Conservation (phyloP, 1,139 yeast species). For the Candida buenavistaensis region DNA sequence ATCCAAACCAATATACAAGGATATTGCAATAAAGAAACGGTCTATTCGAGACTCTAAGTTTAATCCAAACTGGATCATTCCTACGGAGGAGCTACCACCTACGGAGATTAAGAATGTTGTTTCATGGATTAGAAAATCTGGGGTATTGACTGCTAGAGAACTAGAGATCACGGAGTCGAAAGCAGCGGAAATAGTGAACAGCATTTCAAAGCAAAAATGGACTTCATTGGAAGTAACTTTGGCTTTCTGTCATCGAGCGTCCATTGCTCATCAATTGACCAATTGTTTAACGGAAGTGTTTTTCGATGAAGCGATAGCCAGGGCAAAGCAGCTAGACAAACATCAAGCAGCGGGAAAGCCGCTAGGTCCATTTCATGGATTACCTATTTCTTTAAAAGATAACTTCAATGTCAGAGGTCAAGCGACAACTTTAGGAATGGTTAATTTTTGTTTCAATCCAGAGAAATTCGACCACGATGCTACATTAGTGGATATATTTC, state of each 20-base stretch:
- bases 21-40: slow-evolving; percentile 36
- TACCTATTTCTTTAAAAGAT: slow-evolving; percentile 74
- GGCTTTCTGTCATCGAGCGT: slow-evolving; percentile 55
- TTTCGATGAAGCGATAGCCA: slow-evolving; percentile 33
- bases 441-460: slow-evolving; percentile 49
- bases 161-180: slow-evolving; percentile 47
- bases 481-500: slow-evolving; percentile 18
- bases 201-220: slow-evolving; percentile 33
- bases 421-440: slow-evolving; percentile 59
- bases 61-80: slow-evolving; percentile 40
- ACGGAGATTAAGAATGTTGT: slow-evolving; percentile 33
- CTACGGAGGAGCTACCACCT: slow-evolving; percentile 30
- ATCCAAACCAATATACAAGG: slow-evolving; percentile 19
- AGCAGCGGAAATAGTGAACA: slow-evolving; percentile 33
- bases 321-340: slow-evolving; percentile 34
- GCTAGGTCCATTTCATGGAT: slow-evolving; percentile 74
- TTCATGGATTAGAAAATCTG: slow-evolving; percentile 15
- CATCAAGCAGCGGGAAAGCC: slow-evolving; percentile 55
- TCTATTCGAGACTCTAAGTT: slow-evolving; percentile 36
- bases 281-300: slow-evolving; percentile 36
- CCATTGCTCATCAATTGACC: slow-evolving; percentile 35
- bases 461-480: slow-evolving; percentile 42
- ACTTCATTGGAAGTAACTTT: slow-evolving; percentile 48
- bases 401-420: slow-evolving; percentile 60
- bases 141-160: slow-evolving; percentile 43